A percentile compares a stretch with the other conserved stretches of the same genome.
Evolutionary conservation across 192 early-diverging fungal genomes (phyloP).

Genomic region (Bifiguratus adelaidae): DNA sequence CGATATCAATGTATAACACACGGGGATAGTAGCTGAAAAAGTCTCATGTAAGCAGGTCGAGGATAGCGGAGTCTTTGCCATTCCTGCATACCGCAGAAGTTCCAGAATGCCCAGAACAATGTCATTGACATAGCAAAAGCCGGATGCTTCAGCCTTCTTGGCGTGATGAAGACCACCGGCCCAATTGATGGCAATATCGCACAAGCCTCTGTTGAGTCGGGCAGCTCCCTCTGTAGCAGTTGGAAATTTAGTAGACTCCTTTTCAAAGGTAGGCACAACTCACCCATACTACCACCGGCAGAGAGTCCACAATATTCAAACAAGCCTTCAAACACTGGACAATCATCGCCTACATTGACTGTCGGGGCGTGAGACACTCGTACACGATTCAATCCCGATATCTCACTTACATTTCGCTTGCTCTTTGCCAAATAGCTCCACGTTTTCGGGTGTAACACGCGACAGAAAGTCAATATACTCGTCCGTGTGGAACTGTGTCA

Average conservation of each 20-base stretch:
- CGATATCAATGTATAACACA: constrained; percentile 91
- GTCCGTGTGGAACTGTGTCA: constrained; percentile 90
- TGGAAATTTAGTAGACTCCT: background rate
- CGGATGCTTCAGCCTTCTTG: constrained; percentile 77
- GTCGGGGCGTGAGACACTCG: background rate
- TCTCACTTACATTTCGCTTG: constrained; percentile 44
- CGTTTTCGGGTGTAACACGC: constrained; percentile 65
- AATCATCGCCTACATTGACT: constrained; percentile 86
- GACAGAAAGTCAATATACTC: constrained; percentile 86
- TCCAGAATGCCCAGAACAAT: constrained; percentile 63
- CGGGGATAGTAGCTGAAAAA: constrained; percentile 77
- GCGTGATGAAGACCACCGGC: constrained; percentile 82
- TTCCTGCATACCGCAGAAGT: constrained; percentile 53
- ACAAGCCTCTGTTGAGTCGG: constrained; percentile 66
- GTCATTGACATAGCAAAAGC: constrained; percentile 96
- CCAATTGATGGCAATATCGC: constrained; percentile 85
- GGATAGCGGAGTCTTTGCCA: constrained; percentile 71
- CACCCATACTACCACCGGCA: constrained; percentile 85
- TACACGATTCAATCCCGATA: background rate
- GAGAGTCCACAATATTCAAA: constrained; percentile 92
- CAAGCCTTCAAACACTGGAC: constrained; percentile 92
- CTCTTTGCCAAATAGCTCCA: constrained; percentile 53
- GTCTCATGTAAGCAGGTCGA: constrained; percentile 47
- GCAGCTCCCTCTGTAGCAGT: constrained; percentile 61
- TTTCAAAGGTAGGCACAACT: background rate